Evolutionary conservation across 345 rosid genomes (phyloP), one percentile per base, ranked within the genome.

Genomic region (Raphanus raphanistrum): DNA sequence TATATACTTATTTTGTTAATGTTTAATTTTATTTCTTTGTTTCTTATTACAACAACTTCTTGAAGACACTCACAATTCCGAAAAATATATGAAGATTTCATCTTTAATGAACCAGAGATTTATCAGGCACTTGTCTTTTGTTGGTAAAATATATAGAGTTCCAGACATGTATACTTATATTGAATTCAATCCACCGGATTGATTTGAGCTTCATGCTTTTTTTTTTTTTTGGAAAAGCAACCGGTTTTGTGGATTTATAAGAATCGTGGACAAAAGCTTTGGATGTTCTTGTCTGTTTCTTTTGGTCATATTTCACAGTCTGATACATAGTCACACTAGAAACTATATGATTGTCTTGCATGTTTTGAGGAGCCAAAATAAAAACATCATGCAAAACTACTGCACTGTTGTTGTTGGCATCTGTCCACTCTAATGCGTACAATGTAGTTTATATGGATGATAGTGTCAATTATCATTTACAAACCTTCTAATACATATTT

Each of bases 341-440:
- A 64, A 9, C 41, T 17, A 36, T 35, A 35, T 58, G 33, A 71
- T 72, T 72, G 60, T 6, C 31, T 4, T 29, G 31, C 21, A 61
- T 36, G 43, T 72, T 72, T 57, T 72, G 36, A 54, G 5, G 31
- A 15, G 60, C 58, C 31, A 72, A 61, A 71, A 28, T 4, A 41
- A 60, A 16, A 38, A n/a, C 8, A 38, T 36, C 8, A 2, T 36
- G 25, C 66, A 26, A 2, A 32, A 33, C 15, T 48, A 21, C 21
- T 21, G 61, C 61, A 55, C 29, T 55, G 61, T 57, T 57, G 61
- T 57, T 57, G 62, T 25, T 57, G 29, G 62, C 61, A 57, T 57
- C 31, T 57, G n/a, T 57, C 31, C 48, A 62, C 54, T 45, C 54
- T 16, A 45, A 45, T 12, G 13, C 48, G 32, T 15, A 3, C 66